Base-by-base conservation (phyloP, 116 monocot species). In the Trichopus zeylanicus region DNA sequence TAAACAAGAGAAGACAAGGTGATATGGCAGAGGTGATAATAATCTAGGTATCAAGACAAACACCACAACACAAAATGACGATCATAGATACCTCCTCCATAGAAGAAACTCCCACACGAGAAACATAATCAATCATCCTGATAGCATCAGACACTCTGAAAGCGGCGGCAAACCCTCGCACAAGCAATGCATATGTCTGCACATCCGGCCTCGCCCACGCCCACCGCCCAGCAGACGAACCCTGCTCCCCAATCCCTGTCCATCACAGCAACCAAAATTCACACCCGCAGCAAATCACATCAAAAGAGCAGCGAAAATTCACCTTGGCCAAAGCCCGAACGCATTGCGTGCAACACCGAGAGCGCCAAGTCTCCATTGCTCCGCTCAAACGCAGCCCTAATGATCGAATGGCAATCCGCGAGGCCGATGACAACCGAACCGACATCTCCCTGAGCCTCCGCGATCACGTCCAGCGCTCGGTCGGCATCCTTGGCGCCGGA, bases 131-230 rank as follows among this genome's bases (percentile, higher is more conserved):
- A 61, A 97, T 81, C 10, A 82, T 70, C 46, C 60, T 77, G 13
- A 87, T 67, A 20, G 97, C 91, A 70, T 91, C 97, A 21, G 87
- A 76, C 46, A 97, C 91, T 59, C 87, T 75, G 63, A 85, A 61
- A 2, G 73, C 63, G 22, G 79, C 71, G 27, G 91, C 84, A 51
- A 97, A 67, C 27, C 91, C 70, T 39, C 56, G 68, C 54, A 91
- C 77, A 25, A 97, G 72, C 62, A 91, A 53, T 16, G 72, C 67
- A 53, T 91, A 84, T 1, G 81, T 84, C 4, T 63, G 73, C 13
- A 71, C 77, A 64, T 97, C 75, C 12, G 87, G 97, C 56, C 65
- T 70, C 12, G 84, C 68, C 97, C 91, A 97, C 49, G 48, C 74
- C 95, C 83, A 87, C 18, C 53, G 59, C 22, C 28, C 61, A 53